A percentile compares a stretch with the other conserved stretches of the same genome.
Conservation (phyloP, 257 asterid genomes). For the Rauvolfia tetraphylla region DNA sequence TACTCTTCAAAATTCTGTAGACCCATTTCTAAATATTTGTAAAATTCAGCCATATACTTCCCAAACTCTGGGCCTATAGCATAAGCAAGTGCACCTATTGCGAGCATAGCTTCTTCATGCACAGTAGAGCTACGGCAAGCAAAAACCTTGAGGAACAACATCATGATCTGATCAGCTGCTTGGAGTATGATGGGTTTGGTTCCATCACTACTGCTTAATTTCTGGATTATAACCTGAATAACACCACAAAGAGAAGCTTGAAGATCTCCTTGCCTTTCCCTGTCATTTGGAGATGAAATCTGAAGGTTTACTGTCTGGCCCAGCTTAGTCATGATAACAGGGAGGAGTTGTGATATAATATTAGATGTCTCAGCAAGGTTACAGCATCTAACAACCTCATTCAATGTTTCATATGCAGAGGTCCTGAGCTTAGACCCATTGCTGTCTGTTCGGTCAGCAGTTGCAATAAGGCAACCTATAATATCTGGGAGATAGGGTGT, state of each 20-base stretch:
- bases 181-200: slow-evolving; percentile 59
- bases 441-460: slow-evolving; percentile 70
- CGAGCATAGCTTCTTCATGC: slow-evolving; percentile 93
- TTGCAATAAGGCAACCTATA: slow-evolving; percentile 44
- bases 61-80: slow-evolving; percentile 62
- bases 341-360: slow-evolving; percentile 58
- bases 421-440: slow-evolving; percentile 67
- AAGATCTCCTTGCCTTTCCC: slow-evolving; percentile 81
- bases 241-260: slow-evolving; percentile 90
- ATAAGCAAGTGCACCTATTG: slow-evolving; percentile 84
- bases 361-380: slow-evolving; percentile 64
- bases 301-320: slow-evolving; percentile 55
- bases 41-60: slow-evolving; percentile 73
- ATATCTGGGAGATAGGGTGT: slow-evolving; percentile 63
- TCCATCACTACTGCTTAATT: slow-evolving; percentile 55
- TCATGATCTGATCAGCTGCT: slow-evolving; percentile 71
- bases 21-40: slow-evolving; percentile 77
- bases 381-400: slow-evolving; percentile 69
- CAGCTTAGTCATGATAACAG: slow-evolving; percentile 66
- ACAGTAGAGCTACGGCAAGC: slow-evolving; percentile 80
- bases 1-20: slow-evolving; percentile 82
- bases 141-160: slow-evolving; percentile 66
- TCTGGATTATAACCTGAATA: slow-evolving; percentile 79
- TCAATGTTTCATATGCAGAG: slow-evolving; percentile 73
- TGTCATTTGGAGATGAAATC: slow-evolving; percentile 61